phyloP scores from a whole-genome alignment of 1,139 yeast genomes.

The Kodamaea arcana region DNA sequence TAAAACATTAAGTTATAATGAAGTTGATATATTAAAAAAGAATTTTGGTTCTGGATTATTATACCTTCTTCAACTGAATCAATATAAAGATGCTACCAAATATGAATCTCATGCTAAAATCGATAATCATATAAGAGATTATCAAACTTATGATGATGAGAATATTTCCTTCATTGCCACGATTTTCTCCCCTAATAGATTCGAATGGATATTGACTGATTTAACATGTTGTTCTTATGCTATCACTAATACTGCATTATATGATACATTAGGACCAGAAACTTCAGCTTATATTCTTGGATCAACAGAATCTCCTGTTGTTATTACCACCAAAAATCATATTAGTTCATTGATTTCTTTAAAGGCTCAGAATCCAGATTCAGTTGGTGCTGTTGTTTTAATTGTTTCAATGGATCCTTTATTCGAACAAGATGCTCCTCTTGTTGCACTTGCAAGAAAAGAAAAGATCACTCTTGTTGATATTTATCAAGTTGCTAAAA shows the following conservation, averaged over 20 bases:
- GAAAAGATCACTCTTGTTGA: constrained; percentile 20
- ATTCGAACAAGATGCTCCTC: constrained; percentile 11
- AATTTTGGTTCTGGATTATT: constrained; percentile 21
- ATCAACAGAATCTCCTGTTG: constrained; percentile 21
- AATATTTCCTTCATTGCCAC: constrained; percentile 20
- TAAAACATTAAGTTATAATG: constrained; percentile 12
- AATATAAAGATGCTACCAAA: constrained; percentile 13
- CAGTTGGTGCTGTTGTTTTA: constrained; percentile 15
- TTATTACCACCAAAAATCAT: constrained; percentile 17
- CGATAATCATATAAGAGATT: constrained; percentile 14
- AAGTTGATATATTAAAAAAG: constrained; percentile 13
- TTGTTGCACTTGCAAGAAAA: constrained; percentile 11
- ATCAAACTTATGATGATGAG: constrained; percentile 14
- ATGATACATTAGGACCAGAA: constrained; percentile 23
- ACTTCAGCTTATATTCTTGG: constrained; percentile 21
- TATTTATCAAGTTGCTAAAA: constrained; percentile 47
- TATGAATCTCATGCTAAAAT: constrained; percentile 20
- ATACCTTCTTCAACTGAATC: constrained; percentile 17
- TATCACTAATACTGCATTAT: constrained; percentile 25
- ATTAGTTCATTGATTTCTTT: constrained; percentile 13
- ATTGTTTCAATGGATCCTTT: constrained; percentile 22
- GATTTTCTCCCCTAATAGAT: constrained; percentile 19
- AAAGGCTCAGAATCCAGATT: constrained; percentile 15
- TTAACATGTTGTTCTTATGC: constrained; percentile 17
- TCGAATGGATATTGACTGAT: constrained; percentile 23